These are phyloP conservation scores for Capniomyces stellatus DNA, from an alignment of 371 early-diverging fungal species.

Conservation along the genomic window DNA sequence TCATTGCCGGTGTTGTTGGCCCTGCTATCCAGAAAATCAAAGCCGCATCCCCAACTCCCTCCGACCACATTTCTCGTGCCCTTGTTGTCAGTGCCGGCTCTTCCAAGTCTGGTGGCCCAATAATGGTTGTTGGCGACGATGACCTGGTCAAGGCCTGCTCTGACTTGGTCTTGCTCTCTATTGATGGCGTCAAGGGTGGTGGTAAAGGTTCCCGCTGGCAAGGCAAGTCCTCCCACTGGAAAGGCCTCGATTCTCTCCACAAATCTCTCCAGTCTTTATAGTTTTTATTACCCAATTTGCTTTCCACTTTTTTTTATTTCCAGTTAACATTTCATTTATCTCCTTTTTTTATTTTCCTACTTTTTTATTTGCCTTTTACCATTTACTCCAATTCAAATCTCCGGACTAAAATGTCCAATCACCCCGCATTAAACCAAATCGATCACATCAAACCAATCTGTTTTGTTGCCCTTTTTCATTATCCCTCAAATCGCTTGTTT, in stretches of 20 bases:
- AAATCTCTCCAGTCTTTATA: too few relatives aligned
- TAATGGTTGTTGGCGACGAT: conserved; percentile 29
- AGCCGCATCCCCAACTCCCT: neutral
- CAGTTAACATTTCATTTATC: too few relatives aligned
- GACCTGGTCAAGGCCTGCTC: conserved; percentile 29
- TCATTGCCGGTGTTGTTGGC: conserved; percentile 19
- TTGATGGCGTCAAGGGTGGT: conserved; percentile 35
- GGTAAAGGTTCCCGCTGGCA: conserved; percentile 42
- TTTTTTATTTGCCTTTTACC: too few relatives aligned
- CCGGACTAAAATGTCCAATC: too few relatives aligned
- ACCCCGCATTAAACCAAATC: too few relatives aligned
- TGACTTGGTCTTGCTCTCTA: conserved; percentile 17
- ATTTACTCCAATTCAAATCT: too few relatives aligned
- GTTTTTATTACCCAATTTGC: too few relatives aligned
- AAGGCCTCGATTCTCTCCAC: conserved; percentile 19
- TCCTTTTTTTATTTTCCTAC: too few relatives aligned
- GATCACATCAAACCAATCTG: too few relatives aligned
- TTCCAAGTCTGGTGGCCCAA: conserved; percentile 30
- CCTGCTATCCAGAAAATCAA: conserved; percentile 12
- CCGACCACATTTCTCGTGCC: conserved; percentile 12
- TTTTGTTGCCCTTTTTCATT: too few relatives aligned
- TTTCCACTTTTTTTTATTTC: too few relatives aligned
- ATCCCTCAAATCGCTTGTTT: too few relatives aligned
- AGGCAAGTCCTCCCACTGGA: conserved; percentile 40
- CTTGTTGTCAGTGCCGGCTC: conserved; percentile 33